phyloP scores from a whole-genome alignment of 2,329 filamentous ascomycete species.

The Cytospora piceae region DNA sequence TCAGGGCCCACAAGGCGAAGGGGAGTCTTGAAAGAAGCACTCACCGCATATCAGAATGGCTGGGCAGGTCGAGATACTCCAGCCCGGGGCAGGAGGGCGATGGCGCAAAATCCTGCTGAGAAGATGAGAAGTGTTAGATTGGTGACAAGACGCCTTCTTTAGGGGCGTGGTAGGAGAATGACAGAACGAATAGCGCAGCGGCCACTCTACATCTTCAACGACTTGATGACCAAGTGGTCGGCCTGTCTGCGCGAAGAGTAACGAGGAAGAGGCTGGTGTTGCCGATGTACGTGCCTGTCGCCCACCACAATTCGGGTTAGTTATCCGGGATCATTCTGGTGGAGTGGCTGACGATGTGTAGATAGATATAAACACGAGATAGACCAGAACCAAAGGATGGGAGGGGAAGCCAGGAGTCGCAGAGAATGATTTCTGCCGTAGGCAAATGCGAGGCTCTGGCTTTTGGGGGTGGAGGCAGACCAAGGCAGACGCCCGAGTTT shows the following conservation, averaged over 20 bases:
- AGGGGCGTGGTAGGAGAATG: slow-evolving; percentile 28
- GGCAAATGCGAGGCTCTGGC: slow-evolving; percentile 25
- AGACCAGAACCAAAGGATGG: slow-evolving; percentile 5
- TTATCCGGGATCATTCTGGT: neutral
- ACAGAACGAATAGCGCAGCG: slow-evolving; percentile 10
- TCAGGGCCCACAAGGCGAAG: neutral
- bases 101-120: slow-evolving; percentile 59
- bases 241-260: slow-evolving; percentile 14
- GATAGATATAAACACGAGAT: slow-evolving; percentile 10
- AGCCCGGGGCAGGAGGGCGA: slow-evolving; percentile 55
- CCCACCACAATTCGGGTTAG: slow-evolving; percentile 17
- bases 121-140: slow-evolving; percentile 36
- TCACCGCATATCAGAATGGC: slow-evolving; percentile 59
- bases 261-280: slow-evolving; percentile 13
- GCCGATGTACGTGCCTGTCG: slow-evolving; percentile 12
- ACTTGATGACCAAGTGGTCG: slow-evolving; percentile 12
- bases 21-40: slow-evolving; percentile 36
- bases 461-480: slow-evolving; percentile 28
- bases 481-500: slow-evolving; percentile 22
- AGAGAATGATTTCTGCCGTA: slow-evolving; percentile 20
- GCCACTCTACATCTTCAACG: slow-evolving; percentile 25
- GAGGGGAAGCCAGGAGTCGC: slow-evolving; percentile 20
- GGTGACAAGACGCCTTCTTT: slow-evolving; percentile 16
- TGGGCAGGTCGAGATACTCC: slow-evolving; percentile 58
- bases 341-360: neutral